These are phyloP conservation scores for Antrodiella citrinella DNA, from an alignment of 768 basidiomycete genomes.

Conservation along the genomic window DNA sequence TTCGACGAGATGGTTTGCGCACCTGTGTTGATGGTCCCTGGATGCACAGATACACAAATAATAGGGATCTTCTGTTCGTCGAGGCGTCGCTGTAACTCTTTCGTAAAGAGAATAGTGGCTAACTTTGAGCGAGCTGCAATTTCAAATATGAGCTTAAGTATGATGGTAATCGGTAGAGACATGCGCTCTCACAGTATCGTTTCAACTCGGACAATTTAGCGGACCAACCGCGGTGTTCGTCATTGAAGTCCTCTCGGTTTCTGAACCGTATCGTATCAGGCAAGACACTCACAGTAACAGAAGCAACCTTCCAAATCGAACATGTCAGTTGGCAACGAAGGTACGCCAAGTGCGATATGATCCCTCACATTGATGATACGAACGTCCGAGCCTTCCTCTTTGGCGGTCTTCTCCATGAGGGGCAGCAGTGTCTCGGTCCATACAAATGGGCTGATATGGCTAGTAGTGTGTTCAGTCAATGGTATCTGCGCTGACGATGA, in stretches of 20 bases:
- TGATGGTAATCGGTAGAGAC: not conserved
- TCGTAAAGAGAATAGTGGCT: constrained; percentile 42
- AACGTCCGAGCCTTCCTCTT: too few species aligned
- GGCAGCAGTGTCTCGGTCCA: constrained; percentile 49
- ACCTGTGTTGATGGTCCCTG: too few species aligned
- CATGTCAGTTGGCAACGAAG: constrained; percentile 27
- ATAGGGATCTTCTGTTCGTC: too few species aligned
- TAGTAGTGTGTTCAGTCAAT: constrained; percentile 14
- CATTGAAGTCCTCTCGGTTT: not conserved
- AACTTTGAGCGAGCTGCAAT: constrained; percentile 41
- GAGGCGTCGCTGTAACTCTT: constrained; percentile 42
- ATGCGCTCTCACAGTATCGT: constrained; percentile 13
- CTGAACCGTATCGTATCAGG: not conserved
- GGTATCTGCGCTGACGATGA: not conserved
- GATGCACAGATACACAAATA: too few species aligned
- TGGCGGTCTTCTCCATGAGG: constrained; percentile 40
- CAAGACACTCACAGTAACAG: too few species aligned
- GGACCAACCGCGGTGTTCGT: not conserved
- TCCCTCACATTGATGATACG: too few species aligned
- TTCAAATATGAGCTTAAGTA: not conserved
- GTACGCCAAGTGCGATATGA: constrained; percentile 56
- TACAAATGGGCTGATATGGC: constrained; percentile 47
- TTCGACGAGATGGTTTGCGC: too few species aligned
- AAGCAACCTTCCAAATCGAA: too few species aligned
- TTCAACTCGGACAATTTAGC: not conserved